Evolutionary conservation across 23 red algal species (phyloP).

Genomic region (Agarophyton chilense): DNA sequence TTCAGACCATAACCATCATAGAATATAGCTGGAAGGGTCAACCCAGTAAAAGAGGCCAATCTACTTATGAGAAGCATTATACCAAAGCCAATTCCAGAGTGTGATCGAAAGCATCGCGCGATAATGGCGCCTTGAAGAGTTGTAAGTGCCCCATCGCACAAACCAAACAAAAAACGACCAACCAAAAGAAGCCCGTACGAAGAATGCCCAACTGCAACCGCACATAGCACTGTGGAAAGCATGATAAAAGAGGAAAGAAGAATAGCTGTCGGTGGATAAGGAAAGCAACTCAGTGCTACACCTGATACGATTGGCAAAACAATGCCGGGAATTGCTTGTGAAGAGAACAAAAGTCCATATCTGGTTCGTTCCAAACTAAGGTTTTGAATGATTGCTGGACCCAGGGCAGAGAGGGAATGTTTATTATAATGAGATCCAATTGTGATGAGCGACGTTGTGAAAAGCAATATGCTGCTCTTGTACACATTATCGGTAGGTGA

Average conservation of each 20-base stretch:
- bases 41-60: conserved; percentile 33
- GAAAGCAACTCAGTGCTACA: conserved; percentile 41
- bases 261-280: conserved; percentile 28
- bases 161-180: conserved; percentile 68
- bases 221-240: conserved; percentile 38
- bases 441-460: conserved; percentile 39
- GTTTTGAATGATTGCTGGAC: conserved; percentile 31
- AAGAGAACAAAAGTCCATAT: conserved; percentile 61
- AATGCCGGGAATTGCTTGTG: conserved; percentile 65
- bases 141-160: conserved; percentile 48
- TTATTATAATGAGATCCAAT: conserved; percentile 70
- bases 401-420: conserved; percentile 51
- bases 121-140: conserved; percentile 58
- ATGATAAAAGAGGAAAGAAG: conserved; percentile 23
- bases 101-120: conserved; percentile 25
- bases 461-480: background rate
- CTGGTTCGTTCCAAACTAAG: conserved; percentile 14
- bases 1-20: conserved; percentile 3
- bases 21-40: conserved; percentile 47
- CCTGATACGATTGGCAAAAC: conserved; percentile 39
- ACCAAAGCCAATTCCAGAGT: conserved; percentile 49
- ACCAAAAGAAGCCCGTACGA: conserved; percentile 44
- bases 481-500: background rate
- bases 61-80: conserved; percentile 53
- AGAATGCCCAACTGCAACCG: conserved; percentile 5